A percentile compares a stretch with the other conserved stretches of the same genome.
Evolutionary conservation across 495 filamentous ascomycete species (phyloP).

Genomic region (Aspergillus panamensis): DNA sequence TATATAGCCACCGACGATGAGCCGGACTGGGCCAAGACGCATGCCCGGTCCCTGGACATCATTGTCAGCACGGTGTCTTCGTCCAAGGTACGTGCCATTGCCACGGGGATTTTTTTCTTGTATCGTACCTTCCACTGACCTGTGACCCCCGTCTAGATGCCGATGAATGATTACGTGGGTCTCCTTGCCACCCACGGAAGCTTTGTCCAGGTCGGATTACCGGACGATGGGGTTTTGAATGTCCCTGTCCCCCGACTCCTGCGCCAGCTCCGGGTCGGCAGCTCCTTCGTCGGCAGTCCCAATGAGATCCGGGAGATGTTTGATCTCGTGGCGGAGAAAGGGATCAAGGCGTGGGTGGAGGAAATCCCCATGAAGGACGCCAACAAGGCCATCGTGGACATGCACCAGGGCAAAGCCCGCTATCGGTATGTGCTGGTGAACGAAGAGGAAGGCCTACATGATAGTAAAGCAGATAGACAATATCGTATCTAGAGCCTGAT

Average conservation of each 20-base stretch:
- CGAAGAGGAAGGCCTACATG: too few relatives aligned
- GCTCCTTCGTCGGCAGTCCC: slow-evolving; percentile 67
- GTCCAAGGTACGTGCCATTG: slow-evolving; percentile 49
- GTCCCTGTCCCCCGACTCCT: slow-evolving; percentile 58
- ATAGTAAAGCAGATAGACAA: too few relatives aligned
- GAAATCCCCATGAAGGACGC: slow-evolving; percentile 56
- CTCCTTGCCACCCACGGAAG: slow-evolving; percentile 65
- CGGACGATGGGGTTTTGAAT: slow-evolving; percentile 62
- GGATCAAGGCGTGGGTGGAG: slow-evolving; percentile 69
- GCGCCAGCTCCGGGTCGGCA: slow-evolving; percentile 65
- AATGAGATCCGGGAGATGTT: slow-evolving; percentile 79
- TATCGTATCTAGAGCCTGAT: too few relatives aligned
- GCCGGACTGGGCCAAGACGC: slow-evolving; percentile 62
- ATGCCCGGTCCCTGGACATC: slow-evolving; percentile 66
- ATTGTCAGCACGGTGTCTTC: slow-evolving; percentile 79
- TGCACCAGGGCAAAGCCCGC: neutral
- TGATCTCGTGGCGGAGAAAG: slow-evolving; percentile 67
- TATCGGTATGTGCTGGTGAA: neutral
- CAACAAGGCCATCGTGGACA: neutral
- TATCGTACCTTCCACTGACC: too few relatives aligned
- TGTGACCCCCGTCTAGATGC: slow-evolving; percentile 52
- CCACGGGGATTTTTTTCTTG: too few relatives aligned
- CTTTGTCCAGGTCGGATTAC: slow-evolving; percentile 79
- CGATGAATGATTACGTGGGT: slow-evolving; percentile 63
- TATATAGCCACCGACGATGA: slow-evolving; percentile 89